Conservation (phyloP, 2,329 filamentous ascomycete species). For the Calycina marina region DNA sequence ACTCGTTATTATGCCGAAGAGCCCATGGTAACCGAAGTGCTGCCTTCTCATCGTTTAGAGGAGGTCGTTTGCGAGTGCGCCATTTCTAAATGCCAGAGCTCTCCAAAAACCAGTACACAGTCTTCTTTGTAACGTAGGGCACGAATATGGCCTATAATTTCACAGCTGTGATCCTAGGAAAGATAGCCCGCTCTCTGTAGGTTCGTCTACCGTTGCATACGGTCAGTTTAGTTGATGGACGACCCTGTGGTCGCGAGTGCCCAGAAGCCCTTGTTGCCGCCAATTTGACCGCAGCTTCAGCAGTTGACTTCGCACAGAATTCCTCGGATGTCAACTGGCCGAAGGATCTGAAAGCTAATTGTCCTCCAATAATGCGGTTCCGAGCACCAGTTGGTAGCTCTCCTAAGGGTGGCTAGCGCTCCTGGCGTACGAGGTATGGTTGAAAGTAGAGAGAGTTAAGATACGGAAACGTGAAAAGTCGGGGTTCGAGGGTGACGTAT, state of each 20-base stretch:
- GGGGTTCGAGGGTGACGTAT: too few relatives aligned
- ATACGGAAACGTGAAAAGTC: too few relatives aligned
- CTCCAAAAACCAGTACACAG: not conserved
- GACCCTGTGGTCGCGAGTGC: not conserved
- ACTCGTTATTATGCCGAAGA: constrained; percentile 1
- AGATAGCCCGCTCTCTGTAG: not conserved
- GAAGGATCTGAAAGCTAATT: not conserved
- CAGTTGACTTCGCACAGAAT: not conserved
- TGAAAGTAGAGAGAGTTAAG: not conserved
- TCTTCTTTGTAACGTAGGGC: not conserved
- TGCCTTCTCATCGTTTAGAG: not conserved
- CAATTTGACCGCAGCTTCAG: not conserved
- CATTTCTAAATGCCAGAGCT: not conserved
- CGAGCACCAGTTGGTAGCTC: not conserved
- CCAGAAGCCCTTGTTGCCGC: not conserved
- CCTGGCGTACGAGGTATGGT: not conserved
- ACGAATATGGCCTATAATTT: too few relatives aligned
- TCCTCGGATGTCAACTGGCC: not conserved
- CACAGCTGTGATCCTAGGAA: not conserved
- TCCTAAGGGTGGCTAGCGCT: not conserved
- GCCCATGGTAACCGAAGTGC: not conserved
- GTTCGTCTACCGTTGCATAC: not conserved
- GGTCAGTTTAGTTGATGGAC: not conserved
- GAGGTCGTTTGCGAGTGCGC: not conserved
- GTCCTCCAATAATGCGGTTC: not conserved